Percentiles rank a stretch among this genome's conserved stretches.
These are phyloP conservation scores for Russula lepida DNA, from an alignment of 768 basidiomycete genomes.

Conservation along the genomic window DNA sequence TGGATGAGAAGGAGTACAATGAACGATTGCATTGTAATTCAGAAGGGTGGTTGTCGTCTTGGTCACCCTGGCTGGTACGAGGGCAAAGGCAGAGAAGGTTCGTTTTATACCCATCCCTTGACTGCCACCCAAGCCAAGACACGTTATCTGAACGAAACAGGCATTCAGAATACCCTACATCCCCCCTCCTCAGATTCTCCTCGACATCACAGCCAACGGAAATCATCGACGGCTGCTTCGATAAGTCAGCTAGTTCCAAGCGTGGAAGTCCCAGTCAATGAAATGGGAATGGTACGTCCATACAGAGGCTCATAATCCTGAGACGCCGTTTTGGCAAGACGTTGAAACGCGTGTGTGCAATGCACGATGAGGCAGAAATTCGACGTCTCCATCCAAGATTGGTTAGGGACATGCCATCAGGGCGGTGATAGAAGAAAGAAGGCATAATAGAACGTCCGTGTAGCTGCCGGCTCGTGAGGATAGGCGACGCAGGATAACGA, in stretches of 20 bases:
- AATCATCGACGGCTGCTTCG: not conserved
- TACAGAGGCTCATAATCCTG: not conserved
- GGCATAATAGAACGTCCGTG: not conserved
- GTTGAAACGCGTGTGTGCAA: not conserved
- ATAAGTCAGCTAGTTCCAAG: not conserved
- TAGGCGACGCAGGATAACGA: not conserved
- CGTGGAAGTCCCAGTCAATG: not conserved
- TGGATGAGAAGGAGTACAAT: not conserved
- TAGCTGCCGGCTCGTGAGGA: not conserved
- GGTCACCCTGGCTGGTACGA: not conserved
- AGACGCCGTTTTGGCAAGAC: not conserved
- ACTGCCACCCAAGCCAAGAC: not conserved
- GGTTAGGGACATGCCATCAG: not conserved
- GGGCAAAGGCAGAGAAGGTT: not conserved
- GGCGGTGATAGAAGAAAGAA: not conserved
- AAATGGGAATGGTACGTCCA: not conserved
- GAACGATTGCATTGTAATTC: not conserved
- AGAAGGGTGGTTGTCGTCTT: not conserved
- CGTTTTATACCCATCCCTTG: not conserved
- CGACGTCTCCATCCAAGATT: too few species aligned
- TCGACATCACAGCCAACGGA: too few species aligned
- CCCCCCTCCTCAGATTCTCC: too few species aligned
- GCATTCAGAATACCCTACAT: not conserved
- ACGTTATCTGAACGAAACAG: not conserved
- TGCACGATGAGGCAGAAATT: too few species aligned